A percentile compares a stretch with the other conserved stretches of the same genome.
Evolutionary conservation across 2,329 filamentous ascomycete species (phyloP).

Genomic region (Penicillium occitanis): DNA sequence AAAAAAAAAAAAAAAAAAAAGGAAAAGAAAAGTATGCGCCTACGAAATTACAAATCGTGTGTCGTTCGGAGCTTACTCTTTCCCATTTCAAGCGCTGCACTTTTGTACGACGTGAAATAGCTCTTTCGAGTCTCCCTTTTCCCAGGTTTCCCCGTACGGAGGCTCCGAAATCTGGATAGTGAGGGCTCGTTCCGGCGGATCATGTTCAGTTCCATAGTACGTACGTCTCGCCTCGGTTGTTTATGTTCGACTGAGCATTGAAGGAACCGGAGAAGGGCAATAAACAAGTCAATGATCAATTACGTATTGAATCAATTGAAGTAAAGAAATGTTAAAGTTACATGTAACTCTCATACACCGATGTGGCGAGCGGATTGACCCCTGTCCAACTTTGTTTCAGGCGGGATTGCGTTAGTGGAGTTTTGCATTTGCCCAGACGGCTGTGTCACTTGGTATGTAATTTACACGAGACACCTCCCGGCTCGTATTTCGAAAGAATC

Average conservation of each 20-base stretch:
- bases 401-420: conserved; percentile 2
- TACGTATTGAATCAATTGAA: neutral
- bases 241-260: neutral
- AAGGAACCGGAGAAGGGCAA: neutral
- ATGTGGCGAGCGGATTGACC: neutral
- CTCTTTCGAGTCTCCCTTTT: conserved; percentile 2
- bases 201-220: neutral
- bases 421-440: neutral
- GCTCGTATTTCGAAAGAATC: neutral
- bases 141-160: neutral
- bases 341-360: neutral
- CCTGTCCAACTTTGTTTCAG: conserved; percentile 10
- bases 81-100: neutral
- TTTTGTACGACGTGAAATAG: neutral
- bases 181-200: conserved; percentile 6
- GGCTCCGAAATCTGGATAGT: neutral
- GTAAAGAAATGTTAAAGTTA: neutral
- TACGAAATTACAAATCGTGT: neutral
- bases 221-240: neutral
- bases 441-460: conserved; percentile 5
- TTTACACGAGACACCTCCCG: neutral
- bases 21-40: too few species aligned
- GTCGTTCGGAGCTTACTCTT: neutral
- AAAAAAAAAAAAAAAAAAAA: too few species aligned
- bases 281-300: neutral